Percentiles rank a stretch among this genome's conserved stretches.
These are phyloP conservation scores for Penicillium sp. DNA, from an alignment of 2,329 filamentous ascomycete genomes.

Conservation along the genomic window DNA sequence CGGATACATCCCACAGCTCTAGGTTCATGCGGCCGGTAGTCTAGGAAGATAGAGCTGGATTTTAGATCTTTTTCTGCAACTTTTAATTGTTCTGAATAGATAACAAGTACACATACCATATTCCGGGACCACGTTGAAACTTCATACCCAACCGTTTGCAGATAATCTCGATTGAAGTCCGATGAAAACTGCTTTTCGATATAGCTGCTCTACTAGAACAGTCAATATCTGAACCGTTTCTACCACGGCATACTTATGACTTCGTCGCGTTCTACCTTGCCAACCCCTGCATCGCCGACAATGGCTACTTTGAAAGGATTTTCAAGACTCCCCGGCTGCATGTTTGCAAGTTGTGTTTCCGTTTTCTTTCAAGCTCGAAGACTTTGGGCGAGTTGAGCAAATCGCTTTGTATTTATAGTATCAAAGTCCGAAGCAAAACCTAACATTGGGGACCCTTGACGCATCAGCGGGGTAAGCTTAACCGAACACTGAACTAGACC, in stretches of 20 bases:
- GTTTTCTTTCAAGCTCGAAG: background rate
- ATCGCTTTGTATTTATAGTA: background rate
- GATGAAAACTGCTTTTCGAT: conserved; percentile 2
- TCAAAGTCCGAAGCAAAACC: background rate
- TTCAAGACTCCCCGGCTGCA: background rate
- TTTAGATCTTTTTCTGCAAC: background rate
- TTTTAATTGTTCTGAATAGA: background rate
- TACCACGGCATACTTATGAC: background rate
- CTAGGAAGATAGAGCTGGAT: background rate
- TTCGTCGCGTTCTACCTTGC: background rate
- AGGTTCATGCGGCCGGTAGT: background rate
- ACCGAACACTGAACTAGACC: background rate
- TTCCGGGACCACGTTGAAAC: background rate
- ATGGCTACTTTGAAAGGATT: background rate
- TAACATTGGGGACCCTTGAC: background rate
- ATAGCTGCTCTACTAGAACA: background rate
- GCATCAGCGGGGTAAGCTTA: conserved; percentile 1
- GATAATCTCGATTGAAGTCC: background rate
- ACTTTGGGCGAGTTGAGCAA: background rate
- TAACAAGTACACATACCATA: background rate
- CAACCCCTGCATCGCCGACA: conserved; percentile 3
- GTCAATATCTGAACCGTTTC: background rate
- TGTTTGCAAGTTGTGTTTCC: background rate
- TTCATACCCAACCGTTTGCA: conserved; percentile 3
- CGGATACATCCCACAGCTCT: background rate